Conservation (phyloP, 2,329 filamentous ascomycete species). For the Microsporum canis region DNA sequence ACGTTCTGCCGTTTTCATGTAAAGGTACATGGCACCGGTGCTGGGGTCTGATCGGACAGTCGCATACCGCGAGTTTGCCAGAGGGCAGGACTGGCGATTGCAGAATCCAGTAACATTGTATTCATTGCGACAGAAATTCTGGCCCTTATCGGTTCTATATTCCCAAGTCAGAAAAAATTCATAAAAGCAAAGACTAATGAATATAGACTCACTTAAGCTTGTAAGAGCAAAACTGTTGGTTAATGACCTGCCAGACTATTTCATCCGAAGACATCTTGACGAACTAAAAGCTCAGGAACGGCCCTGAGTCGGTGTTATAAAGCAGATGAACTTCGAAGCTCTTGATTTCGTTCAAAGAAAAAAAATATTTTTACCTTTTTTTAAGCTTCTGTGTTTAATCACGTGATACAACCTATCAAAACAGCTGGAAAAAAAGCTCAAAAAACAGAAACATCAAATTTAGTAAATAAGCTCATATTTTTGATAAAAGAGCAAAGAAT, state of each 20-base stretch:
- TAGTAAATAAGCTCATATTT: too few relatives aligned
- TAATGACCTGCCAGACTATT: conserved; percentile 94
- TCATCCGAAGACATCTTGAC: conserved; percentile 74
- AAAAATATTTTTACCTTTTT: neutral
- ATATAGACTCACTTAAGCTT: conserved; percentile 63
- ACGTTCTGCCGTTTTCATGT: conserved; percentile 91
- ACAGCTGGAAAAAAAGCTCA: neutral
- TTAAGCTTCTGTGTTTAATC: neutral
- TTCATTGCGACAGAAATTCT: conserved; percentile 93
- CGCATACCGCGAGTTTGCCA: conserved; percentile 86
- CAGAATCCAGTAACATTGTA: conserved; percentile 77
- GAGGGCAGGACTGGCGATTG: conserved; percentile 76
- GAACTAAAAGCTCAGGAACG: neutral
- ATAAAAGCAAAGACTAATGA: neutral
- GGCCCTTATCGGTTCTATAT: conserved; percentile 62
- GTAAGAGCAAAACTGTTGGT: conserved; percentile 89
- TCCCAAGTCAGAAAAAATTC: conserved; percentile 6
- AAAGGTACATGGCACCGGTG: conserved; percentile 78
- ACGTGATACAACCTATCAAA: neutral
- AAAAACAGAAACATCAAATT: neutral
- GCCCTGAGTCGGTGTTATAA: neutral
- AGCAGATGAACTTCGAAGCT: neutral
- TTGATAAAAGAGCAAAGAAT: neutral
- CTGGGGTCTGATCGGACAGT: conserved; percentile 74
- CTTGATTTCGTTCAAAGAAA: neutral